phyloP scores from a whole-genome alignment of 371 early-diverging fungal species.

The Mortierella sp. region DNA sequence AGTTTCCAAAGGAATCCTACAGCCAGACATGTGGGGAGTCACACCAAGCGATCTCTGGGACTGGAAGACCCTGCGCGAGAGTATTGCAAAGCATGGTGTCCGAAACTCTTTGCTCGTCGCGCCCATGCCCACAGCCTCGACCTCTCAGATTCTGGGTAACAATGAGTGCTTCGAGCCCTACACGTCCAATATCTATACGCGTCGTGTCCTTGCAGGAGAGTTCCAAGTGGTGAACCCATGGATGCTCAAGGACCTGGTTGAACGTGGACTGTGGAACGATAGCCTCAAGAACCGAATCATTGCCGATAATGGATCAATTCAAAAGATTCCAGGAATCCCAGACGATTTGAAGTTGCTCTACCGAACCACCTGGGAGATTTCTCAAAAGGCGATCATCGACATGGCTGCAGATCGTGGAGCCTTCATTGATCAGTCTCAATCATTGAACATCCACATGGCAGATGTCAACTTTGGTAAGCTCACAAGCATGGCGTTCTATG shows the following conservation, averaged over 20 bases:
- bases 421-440: constrained; percentile 99
- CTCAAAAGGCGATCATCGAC: constrained; percentile 88
- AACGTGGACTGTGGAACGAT: constrained; percentile 95
- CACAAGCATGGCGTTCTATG: constrained; percentile 99
- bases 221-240: constrained; percentile 99
- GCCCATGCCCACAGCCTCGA: constrained; percentile 99
- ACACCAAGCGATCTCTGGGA: constrained; percentile 88
- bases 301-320: constrained; percentile 96
- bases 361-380: constrained; percentile 99
- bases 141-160: constrained; percentile 98
- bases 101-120: constrained; percentile 98
- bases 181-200: constrained; percentile 98
- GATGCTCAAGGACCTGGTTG: constrained; percentile 94
- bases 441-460: constrained; percentile 94
- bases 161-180: constrained; percentile 99
- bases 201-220: constrained; percentile 99
- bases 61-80: constrained; percentile 90
- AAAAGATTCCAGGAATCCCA: constrained; percentile 86
- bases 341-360: constrained; percentile 94
- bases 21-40: constrained; percentile 96
- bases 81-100: constrained; percentile 92
- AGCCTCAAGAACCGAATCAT: constrained; percentile 97
- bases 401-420: constrained; percentile 97
- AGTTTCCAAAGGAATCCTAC: constrained; percentile 93
- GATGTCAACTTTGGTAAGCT: constrained; percentile 74